Percentiles rank a stretch among this genome's conserved stretches.
Evolutionary conservation across 176 grass and related monocot species (phyloP).

Genomic region (Triticum aestivum): DNA sequence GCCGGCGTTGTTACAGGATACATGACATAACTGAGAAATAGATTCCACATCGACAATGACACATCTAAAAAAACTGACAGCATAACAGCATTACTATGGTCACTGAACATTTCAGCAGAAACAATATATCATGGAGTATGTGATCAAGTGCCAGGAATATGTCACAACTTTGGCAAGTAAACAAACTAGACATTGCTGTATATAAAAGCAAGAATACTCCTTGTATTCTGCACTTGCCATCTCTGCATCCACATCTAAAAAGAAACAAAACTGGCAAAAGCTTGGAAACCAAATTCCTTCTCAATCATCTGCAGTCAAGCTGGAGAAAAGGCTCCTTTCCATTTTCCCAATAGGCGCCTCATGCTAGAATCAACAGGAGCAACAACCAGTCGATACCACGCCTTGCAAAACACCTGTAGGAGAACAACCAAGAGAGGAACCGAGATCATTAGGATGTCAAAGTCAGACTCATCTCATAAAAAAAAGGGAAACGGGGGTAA

Average conservation of each 20-base stretch:
- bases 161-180: neutral
- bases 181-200: neutral
- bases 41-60: neutral
- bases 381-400: constrained; percentile 70
- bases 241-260: neutral
- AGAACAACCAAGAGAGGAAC: constrained; percentile 12
- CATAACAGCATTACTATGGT: neutral
- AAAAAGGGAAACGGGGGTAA: neutral
- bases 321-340: constrained; percentile 84
- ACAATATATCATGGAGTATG: neutral
- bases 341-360: constrained; percentile 95
- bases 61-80: neutral
- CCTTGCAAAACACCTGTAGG: constrained; percentile 90
- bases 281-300: constrained; percentile 74
- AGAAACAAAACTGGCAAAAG: neutral
- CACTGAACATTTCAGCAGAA: neutral
- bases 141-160: neutral
- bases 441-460: constrained; percentile 16
- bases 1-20: too few species aligned
- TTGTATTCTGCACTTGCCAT: neutral
- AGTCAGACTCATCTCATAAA: neutral
- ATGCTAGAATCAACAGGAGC: constrained; percentile 84
- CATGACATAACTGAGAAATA: neutral
- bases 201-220: neutral
- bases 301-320: constrained; percentile 75